Conservation (phyloP, 345 rosid species). For the Pistacia integerrima region DNA sequence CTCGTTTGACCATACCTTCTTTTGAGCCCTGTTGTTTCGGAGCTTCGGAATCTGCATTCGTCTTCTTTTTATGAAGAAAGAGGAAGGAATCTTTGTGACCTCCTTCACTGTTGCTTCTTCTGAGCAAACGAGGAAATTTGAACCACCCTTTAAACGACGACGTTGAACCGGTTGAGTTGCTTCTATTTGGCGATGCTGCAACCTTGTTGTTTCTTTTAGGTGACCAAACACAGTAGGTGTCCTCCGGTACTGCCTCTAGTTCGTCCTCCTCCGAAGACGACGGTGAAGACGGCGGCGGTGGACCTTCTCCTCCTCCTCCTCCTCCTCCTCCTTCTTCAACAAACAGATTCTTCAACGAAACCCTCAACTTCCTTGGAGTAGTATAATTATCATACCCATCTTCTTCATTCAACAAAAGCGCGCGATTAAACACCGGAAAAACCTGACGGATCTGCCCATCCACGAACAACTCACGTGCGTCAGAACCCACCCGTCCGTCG, state of each 20-base stretch:
- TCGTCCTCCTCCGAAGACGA: conserved; percentile 77
- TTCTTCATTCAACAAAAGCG: conserved; percentile 29
- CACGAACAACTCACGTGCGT: conserved; percentile 14
- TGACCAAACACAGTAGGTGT: conserved; percentile 69
- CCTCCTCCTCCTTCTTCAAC: conserved; percentile 28
- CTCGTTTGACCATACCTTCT: conserved; percentile 14
- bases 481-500: conserved; percentile 19
- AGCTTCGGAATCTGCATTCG: not conserved
- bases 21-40: conserved; percentile 5
- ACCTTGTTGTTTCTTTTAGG: conserved; percentile 36
- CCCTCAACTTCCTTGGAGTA: conserved; percentile 16
- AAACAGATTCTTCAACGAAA: conserved; percentile 51
- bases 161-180: conserved; percentile 71
- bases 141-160: conserved; percentile 52
- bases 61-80: conserved; percentile 24
- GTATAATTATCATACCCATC: not conserved
- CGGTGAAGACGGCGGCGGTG: conserved; percentile 40
- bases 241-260: conserved; percentile 48
- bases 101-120: conserved; percentile 75
- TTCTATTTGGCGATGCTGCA: conserved; percentile 45
- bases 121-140: conserved; percentile 56
- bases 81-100: conserved; percentile 45
- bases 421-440: conserved; percentile 71
- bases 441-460: conserved; percentile 26
- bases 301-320: too few species aligned